Base-by-base conservation (phyloP, 192 early-diverging fungal genomes). In the Coemansia pectinata region DNA sequence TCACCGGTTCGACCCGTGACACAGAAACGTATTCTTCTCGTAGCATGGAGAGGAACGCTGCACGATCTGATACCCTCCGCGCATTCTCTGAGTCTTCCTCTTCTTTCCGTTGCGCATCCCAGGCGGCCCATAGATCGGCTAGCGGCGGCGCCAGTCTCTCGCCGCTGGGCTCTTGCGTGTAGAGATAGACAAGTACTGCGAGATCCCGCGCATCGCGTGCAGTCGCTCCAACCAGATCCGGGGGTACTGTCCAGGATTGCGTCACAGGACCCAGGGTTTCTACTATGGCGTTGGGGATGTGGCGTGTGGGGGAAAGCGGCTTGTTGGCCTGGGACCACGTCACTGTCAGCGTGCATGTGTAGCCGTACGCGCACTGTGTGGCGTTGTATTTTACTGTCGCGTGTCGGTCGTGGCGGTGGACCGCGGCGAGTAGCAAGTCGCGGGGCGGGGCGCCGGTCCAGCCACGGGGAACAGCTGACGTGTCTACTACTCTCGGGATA, bases 151-250 rank as follows among this genome's bases (percentile, higher is more conserved):
- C 12, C 38, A 77, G 53, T 4, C 69, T 60, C 17, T 17, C 17
- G 17, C 31, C 58, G 5, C 33, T 15, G 58, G 27, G 17, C 8
- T 60, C 58, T 33, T 36, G 58, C 48, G 63, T 10, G n/a, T 63
- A 77, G 33, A 77, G 65, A 21, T 59, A 71, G 25, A 53, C 53
- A 5, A 77, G 69, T 1, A 61, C 59, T 6, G 41, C 41, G 4
- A 71, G 62, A 31, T 77, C 64, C 5, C 50, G 31, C 0, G 74
- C 74, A 48, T 62, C 65, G 39, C 69, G 69, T 55, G 55, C 39
- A 0, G 65, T 67, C 0, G 44, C 52, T 6, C 74, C 74, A 0
- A 55, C 52, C 3, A 62, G 8, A 10, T 70, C 33, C 5, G 42
- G 2, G 17, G 69, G 74, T 52, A 62, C 29, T 15, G 39, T 31